A percentile compares a stretch with the other conserved stretches of the same genome.
phyloP scores from a whole-genome alignment of 441 rosid genomes.

The Oxalis stricta region DNA sequence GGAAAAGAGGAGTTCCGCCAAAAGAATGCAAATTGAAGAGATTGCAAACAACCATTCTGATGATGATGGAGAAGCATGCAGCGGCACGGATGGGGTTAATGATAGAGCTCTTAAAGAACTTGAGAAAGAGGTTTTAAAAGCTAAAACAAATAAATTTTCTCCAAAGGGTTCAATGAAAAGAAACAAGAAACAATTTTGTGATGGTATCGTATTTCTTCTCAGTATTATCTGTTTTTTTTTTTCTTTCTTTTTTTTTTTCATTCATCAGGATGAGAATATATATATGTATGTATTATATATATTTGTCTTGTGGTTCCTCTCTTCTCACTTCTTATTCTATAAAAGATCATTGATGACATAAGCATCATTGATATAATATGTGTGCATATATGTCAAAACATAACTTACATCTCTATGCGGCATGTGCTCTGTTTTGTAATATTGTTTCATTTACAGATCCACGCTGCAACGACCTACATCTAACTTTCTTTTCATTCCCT shows the following conservation, averaged over 20 bases:
- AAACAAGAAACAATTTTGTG: conserved; percentile 38
- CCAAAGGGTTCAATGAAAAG: conserved; percentile 31
- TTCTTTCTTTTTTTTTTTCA: neutral
- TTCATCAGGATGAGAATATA: too few species aligned
- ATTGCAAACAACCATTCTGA: conserved; percentile 35
- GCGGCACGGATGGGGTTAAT: conserved; percentile 49
- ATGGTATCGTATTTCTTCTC: conserved; percentile 25
- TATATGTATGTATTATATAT: too few species aligned
- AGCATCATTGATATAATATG: too few species aligned
- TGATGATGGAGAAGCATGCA: conserved; percentile 75
- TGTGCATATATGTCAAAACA: neutral
- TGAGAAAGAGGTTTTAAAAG: conserved; percentile 30
- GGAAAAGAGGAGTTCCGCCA: conserved; percentile 30
- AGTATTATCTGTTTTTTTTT: neutral
- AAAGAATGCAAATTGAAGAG: conserved; percentile 43
- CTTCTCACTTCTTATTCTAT: too few species aligned
- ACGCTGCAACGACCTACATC: neutral
- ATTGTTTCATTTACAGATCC: conserved; percentile 3
- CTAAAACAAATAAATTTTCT: conserved; percentile 25
- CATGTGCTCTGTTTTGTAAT: neutral
- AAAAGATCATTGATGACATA: too few species aligned
- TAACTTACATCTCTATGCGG: neutral
- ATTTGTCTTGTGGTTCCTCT: too few species aligned
- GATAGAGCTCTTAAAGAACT: conserved; percentile 21
- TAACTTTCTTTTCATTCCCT: conserved; percentile 5